phyloP scores from a whole-genome alignment of 2,329 filamentous ascomycete species.

The Keithomyces neogunnii region DNA sequence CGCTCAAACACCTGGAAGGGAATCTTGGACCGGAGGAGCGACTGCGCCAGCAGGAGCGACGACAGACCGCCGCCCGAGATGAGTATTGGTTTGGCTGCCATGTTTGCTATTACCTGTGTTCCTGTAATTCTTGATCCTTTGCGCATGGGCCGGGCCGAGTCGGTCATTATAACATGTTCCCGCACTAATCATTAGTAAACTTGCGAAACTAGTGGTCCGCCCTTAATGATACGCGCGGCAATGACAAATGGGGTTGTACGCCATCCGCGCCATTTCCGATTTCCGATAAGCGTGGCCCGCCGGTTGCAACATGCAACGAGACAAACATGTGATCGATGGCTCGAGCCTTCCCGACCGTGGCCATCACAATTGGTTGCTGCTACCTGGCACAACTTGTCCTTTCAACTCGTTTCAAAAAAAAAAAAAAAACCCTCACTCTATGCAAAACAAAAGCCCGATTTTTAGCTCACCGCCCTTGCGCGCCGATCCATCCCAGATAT shows the following conservation, averaged over 20 bases:
- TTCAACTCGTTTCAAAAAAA: too few species aligned
- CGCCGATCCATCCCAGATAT: background rate
- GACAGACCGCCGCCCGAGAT: slow-evolving; percentile 36
- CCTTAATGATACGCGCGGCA: background rate
- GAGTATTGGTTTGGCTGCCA: slow-evolving; percentile 24
- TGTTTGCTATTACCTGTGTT: background rate
- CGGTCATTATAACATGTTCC: too few species aligned
- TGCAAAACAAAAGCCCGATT: too few species aligned
- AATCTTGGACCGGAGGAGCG: slow-evolving; percentile 31
- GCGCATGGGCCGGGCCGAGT: background rate
- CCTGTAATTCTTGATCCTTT: background rate
- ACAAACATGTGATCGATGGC: too few species aligned
- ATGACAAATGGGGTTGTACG: background rate
- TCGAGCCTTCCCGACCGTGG: too few species aligned
- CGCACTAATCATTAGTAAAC: too few species aligned
- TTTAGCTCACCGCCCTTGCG: background rate
- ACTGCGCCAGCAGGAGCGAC: slow-evolving; percentile 35
- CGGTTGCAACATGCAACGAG: too few species aligned
- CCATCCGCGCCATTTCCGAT: too few species aligned
- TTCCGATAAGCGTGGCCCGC: too few species aligned
- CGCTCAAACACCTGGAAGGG: slow-evolving; percentile 50
- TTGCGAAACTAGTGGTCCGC: background rate
- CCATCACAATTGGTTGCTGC: too few species aligned
- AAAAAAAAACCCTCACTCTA: too few species aligned
- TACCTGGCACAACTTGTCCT: too few species aligned